Evolutionary conservation across 2,329 filamentous ascomycete genomes (phyloP), one percentile per base, ranked within the genome.

Genomic region (Septoria linicola): DNA sequence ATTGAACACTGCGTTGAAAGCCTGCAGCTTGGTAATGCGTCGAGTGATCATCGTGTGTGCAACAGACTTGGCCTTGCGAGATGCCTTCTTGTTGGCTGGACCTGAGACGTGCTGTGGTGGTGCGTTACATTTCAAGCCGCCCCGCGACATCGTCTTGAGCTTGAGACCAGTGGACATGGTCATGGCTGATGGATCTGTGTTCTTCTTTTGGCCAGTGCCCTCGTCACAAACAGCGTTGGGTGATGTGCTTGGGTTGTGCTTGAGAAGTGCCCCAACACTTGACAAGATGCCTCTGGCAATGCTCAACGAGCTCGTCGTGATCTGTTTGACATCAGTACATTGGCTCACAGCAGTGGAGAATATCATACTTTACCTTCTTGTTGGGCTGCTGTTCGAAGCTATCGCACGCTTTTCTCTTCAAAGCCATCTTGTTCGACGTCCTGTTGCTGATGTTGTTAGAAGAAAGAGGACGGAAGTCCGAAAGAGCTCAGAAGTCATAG

Each of bases 31-130:
- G 1, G 52, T 57, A 30, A 41, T 25, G 3, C 13, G 32, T 31
- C 59, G 59, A 2, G 57, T 59, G 10, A 19, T 27, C 57, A 58
- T 59, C 5, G 16, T 16, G 13, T 39, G 36, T 13, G 17, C 20
- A 5, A 11, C 20, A 17, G 19, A 17, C 8, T n/a, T 30, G 4
- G 30, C 41, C 10, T 8, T 20, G 17, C 17, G 19, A 21, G 7
- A 37, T 37, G n/a, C n/a, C n/a, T n/a, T 11, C 8, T 20, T 37
- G n/a, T 8, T 40, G 37, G 8, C 13, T 3, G 37, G 8, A 10
- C 17, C 23, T 16, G 11, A 17, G 5, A 16, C 8, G 37, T 20
- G 20, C 11, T 16, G 10, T 19, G 20, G 19, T 21, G 10, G 37
- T n/a, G n/a, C n/a, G n/a, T n/a, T n/a, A n/a, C n/a, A n/a, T n/a